A percentile compares a stretch with the other conserved stretches of the same genome.
Evolutionary conservation across 805 yeast species (phyloP).

Genomic region (Myxozyma sirexii): DNA sequence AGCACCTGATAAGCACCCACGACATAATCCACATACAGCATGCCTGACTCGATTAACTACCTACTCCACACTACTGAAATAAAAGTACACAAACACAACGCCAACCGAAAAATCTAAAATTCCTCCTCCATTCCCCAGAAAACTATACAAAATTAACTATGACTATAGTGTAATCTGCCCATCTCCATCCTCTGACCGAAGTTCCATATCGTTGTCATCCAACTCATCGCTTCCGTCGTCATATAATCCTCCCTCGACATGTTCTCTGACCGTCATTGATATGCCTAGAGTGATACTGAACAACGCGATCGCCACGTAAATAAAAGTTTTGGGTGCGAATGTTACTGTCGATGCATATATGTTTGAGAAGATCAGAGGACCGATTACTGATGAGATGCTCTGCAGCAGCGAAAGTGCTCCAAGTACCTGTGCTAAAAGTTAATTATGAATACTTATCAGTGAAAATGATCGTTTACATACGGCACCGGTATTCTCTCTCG

Average conservation of each 20-base stretch:
- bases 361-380: conserved; percentile 24
- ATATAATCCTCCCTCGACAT: conserved; percentile 29
- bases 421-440: conserved; percentile 10
- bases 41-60: no score
- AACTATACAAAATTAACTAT: background rate
- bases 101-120: no score
- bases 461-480: conserved; percentile 6
- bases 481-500: conserved; percentile 31
- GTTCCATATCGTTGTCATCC: background rate
- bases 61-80: no score
- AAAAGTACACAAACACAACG: no score
- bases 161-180: background rate
- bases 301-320: conserved; percentile 6
- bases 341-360: conserved; percentile 32
- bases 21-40: no score
- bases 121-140: no score
- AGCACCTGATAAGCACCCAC: no score
- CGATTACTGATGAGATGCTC: conserved; percentile 21
- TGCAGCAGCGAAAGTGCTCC: conserved; percentile 33
- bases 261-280: conserved; percentile 19
- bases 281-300: background rate
- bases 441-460: background rate
- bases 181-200: background rate
- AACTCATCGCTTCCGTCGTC: conserved; percentile 18
- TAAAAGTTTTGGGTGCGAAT: conserved; percentile 23